Percentiles rank a stretch among this genome's conserved stretches.
phyloP scores from a whole-genome alignment of 2,329 filamentous ascomycete genomes.

The Niveomyces coronatus region DNA sequence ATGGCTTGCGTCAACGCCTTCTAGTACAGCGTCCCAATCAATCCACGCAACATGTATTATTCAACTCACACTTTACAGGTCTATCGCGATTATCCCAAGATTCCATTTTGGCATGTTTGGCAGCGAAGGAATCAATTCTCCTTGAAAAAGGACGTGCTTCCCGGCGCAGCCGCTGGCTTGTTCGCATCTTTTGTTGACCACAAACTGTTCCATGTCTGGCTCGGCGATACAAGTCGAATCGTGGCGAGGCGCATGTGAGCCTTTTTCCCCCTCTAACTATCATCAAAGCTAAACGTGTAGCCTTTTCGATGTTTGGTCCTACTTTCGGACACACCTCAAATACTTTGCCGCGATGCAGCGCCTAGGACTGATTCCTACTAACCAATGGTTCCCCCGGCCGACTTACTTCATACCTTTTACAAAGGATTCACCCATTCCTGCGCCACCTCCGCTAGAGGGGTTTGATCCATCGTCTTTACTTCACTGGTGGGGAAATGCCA shows the following conservation, averaged over 20 bases:
- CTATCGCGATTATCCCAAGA: slow-evolving; percentile 38
- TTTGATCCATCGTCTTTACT: slow-evolving; percentile 28
- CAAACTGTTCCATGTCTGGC: slow-evolving; percentile 17
- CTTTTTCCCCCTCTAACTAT: not conserved
- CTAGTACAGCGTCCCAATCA: slow-evolving; percentile 27
- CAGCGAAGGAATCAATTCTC: slow-evolving; percentile 20
- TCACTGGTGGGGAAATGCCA: slow-evolving; percentile 32
- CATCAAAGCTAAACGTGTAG: slow-evolving; percentile 13
- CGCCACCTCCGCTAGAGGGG: slow-evolving; percentile 32
- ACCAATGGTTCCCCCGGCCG: slow-evolving; percentile 31
- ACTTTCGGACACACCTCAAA: slow-evolving; percentile 40
- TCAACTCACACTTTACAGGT: slow-evolving; percentile 27
- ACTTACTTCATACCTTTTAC: slow-evolving; percentile 47
- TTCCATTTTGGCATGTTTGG: slow-evolving; percentile 37
- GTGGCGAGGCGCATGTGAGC: slow-evolving; percentile 20
- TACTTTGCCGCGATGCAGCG: slow-evolving; percentile 43
- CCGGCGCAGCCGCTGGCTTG: slow-evolving; percentile 23
- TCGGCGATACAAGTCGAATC: slow-evolving; percentile 14
- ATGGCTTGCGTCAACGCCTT: slow-evolving; percentile 44
- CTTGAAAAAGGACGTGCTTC: slow-evolving; percentile 20
- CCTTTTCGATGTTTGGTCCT: slow-evolving; percentile 25
- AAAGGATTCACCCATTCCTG: slow-evolving; percentile 36
- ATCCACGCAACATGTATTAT: not conserved
- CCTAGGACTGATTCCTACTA: slow-evolving; percentile 34
- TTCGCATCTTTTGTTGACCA: slow-evolving; percentile 20